Conservation (phyloP, 345 rosid species). For the Populus davidiana region DNA sequence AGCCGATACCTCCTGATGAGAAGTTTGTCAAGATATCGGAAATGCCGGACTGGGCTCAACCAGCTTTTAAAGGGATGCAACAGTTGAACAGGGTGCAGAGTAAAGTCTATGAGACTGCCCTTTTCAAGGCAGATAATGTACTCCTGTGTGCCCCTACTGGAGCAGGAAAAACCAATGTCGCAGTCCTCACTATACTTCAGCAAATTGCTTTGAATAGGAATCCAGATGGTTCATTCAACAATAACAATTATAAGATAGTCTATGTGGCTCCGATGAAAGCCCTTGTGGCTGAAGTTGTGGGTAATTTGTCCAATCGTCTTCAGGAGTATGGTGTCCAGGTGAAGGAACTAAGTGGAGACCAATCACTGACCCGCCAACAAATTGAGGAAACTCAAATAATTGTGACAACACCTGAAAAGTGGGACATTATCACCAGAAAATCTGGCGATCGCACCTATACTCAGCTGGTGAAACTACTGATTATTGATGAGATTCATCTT, state of each 20-base stretch:
- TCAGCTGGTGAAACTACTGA: slow-evolving; percentile 81
- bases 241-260: slow-evolving; percentile 76
- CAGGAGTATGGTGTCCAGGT: slow-evolving; percentile 71
- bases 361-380: slow-evolving; percentile 82
- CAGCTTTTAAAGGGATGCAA: slow-evolving; percentile 88
- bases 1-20: slow-evolving; percentile 56
- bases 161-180: slow-evolving; percentile 97
- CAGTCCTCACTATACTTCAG: slow-evolving; percentile 93
- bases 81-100: slow-evolving; percentile 93
- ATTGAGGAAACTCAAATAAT: slow-evolving; percentile 95
- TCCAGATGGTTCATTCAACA: slow-evolving; percentile 67
- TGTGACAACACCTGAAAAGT: slow-evolving; percentile 97
- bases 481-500: slow-evolving; percentile 93
- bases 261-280: slow-evolving; percentile 99
- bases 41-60: slow-evolving; percentile 94
- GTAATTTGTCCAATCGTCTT: slow-evolving; percentile 81
- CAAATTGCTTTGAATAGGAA: slow-evolving; percentile 64
- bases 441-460: slow-evolving; percentile 99
- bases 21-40: slow-evolving; percentile 71
- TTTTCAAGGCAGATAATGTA: slow-evolving; percentile 67
- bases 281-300: slow-evolving; percentile 93
- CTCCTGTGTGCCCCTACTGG: slow-evolving; percentile 98
- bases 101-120: slow-evolving; percentile 81
- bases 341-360: slow-evolving; percentile 93
- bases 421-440: slow-evolving; percentile 96